Conservation (phyloP, 2,329 filamentous ascomycete species). For the Fusarium pseudonygamai region DNA sequence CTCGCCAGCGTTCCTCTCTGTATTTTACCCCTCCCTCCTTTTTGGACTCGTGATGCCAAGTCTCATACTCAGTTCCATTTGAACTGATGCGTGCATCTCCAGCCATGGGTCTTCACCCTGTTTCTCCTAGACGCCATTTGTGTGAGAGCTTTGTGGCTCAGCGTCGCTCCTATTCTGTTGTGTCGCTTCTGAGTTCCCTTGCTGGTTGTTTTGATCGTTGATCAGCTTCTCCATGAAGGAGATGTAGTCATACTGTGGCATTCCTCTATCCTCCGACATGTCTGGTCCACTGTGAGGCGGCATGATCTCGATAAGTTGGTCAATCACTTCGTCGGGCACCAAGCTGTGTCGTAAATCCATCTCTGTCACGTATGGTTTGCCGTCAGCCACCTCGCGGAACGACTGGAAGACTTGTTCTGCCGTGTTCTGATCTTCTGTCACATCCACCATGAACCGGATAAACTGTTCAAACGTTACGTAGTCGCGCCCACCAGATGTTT, state of each 20-base stretch:
- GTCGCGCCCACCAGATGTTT: constrained; percentile 81
- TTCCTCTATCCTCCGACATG: constrained; percentile 82
- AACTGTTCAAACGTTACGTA: constrained; percentile 98
- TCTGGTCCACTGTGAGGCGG: constrained; percentile 86
- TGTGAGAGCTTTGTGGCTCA: constrained; percentile 45
- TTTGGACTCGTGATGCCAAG: background rate
- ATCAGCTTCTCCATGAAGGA: constrained; percentile 95
- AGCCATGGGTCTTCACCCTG: constrained; percentile 9
- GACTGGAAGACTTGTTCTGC: constrained; percentile 98
- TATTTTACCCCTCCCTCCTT: background rate
- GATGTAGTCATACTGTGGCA: constrained; percentile 95
- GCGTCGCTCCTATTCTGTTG: constrained; percentile 50
- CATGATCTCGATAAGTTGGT: constrained; percentile 88
- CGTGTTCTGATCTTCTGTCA: constrained; percentile 98
- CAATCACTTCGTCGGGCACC: constrained; percentile 96
- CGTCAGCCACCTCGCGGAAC: constrained; percentile 96
- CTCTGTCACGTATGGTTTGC: constrained; percentile 98
- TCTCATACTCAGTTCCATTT: constrained; percentile 20
- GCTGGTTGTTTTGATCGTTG: constrained; percentile 50
- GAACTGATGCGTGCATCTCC: constrained; percentile 25
- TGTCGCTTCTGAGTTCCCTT: constrained; percentile 43
- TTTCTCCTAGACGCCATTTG: constrained; percentile 47
- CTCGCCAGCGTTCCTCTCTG: constrained; percentile 10
- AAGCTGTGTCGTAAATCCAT: constrained; percentile 94
- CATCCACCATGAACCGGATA: constrained; percentile 99